These are phyloP conservation scores for Brassica hybrid DNA, from an alignment of 441 rosid genomes.

Conservation along the genomic window DNA sequence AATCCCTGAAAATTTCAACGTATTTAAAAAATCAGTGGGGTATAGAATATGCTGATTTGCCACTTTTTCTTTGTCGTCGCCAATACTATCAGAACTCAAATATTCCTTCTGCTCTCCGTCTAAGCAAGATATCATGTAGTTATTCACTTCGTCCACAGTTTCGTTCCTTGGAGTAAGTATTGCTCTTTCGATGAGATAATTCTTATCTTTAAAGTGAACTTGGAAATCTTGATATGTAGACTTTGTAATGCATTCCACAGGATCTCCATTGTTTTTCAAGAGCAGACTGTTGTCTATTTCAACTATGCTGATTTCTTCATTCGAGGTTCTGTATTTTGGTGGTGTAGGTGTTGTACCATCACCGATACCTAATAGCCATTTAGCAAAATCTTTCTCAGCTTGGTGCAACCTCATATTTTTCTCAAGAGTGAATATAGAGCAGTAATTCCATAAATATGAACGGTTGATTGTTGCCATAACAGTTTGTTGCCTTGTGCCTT, in stretches of 20 bases:
- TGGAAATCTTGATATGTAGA: conserved; percentile 3
- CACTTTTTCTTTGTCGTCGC: conserved; percentile 13
- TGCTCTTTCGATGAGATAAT: background rate
- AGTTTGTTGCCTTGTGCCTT: background rate
- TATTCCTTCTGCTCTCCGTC: background rate
- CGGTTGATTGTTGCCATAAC: background rate
- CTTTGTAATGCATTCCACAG: background rate
- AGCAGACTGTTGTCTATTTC: background rate
- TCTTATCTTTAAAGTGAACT: background rate
- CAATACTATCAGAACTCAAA: conserved; percentile 4
- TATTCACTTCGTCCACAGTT: background rate
- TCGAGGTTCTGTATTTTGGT: background rate
- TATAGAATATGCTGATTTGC: conserved; percentile 14
- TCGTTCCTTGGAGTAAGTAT: conserved; percentile 16
- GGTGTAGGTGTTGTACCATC: conserved; percentile 8
- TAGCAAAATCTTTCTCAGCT: background rate
- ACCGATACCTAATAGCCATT: background rate
- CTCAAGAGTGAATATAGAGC: background rate
- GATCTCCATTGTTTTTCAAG: background rate
- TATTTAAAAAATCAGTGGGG: background rate
- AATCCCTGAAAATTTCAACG: background rate
- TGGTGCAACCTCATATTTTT: conserved; percentile 10
- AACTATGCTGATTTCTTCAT: background rate
- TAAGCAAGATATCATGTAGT: background rate
- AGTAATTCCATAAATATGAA: background rate